These are phyloP conservation scores for Cercospora zeae-maydis DNA, from an alignment of 2,329 filamentous ascomycete species.

Conservation along the genomic window DNA sequence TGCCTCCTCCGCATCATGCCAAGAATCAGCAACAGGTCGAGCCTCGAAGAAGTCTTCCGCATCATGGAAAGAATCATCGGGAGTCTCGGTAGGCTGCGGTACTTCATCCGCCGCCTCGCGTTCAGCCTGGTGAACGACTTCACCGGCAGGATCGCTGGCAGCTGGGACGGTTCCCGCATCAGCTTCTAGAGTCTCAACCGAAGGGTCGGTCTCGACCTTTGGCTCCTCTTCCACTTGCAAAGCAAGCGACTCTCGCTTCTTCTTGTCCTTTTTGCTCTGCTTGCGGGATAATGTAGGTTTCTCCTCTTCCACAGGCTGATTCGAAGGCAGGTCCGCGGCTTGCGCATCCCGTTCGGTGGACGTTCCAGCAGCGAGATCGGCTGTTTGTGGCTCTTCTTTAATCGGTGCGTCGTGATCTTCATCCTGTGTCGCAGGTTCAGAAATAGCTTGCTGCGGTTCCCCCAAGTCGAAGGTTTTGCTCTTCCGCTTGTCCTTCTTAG, in stretches of 20 bases:
- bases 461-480: slow-evolving; percentile 8
- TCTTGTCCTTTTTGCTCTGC: slow-evolving; percentile 29
- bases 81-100: slow-evolving; percentile 6
- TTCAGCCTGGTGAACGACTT: not conserved
- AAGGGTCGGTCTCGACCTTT: not conserved
- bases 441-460: not conserved
- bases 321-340: not conserved
- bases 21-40: slow-evolving; percentile 1
- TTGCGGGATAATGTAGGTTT: slow-evolving; percentile 18
- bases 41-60: slow-evolving; percentile 14
- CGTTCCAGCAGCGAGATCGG: not conserved
- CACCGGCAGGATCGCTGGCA: slow-evolving; percentile 6
- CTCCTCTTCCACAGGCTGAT: not conserved
- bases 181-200: not conserved
- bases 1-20: slow-evolving; percentile 10
- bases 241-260: slow-evolving; percentile 9
- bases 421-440: not conserved
- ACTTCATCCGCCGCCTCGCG: slow-evolving; percentile 5
- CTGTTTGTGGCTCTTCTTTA: not conserved
- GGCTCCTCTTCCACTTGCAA: not conserved
- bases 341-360: not conserved
- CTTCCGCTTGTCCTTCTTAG: slow-evolving; percentile 25
- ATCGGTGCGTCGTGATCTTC: not conserved
- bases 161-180: not conserved
- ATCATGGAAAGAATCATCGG: slow-evolving; percentile 16